Conservation (phyloP, 2,329 filamentous ascomycete species). For the Cytospora leucostoma region DNA sequence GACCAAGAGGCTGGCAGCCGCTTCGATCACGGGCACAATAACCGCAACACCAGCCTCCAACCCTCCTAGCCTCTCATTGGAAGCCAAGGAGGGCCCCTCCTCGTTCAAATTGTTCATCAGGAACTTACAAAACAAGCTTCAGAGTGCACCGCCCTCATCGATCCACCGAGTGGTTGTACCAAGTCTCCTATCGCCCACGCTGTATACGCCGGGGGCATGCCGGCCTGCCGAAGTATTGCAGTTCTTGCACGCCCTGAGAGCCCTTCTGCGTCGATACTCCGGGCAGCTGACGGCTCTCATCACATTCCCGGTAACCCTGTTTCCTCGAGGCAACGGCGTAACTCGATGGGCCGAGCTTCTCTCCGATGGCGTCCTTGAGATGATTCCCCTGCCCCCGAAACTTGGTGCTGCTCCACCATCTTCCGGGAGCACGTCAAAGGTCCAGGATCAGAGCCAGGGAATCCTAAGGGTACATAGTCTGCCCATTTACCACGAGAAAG, state of each 20-base stretch:
- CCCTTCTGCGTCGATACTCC: constrained; percentile 69
- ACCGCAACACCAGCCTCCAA: constrained; percentile 52
- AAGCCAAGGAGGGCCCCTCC: constrained; percentile 39
- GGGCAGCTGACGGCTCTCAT: constrained; percentile 69
- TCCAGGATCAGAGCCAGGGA: constrained; percentile 78
- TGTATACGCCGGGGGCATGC: constrained; percentile 71
- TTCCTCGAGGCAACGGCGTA: constrained; percentile 73
- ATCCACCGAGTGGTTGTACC: constrained; percentile 87
- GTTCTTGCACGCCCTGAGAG: constrained; percentile 78
- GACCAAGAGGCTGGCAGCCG: constrained; percentile 59
- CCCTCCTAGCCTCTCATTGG: constrained; percentile 38
- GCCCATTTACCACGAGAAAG: constrained; percentile 84
- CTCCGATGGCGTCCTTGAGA: constrained; percentile 81
- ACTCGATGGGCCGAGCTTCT: constrained; percentile 85
- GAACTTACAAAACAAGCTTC: constrained; percentile 57
- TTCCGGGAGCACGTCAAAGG: constrained; percentile 34
- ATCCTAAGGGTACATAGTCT: constrained; percentile 81
- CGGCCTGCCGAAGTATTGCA: constrained; percentile 73
- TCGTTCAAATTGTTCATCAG: constrained; percentile 67
- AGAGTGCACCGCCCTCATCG: constrained; percentile 56
- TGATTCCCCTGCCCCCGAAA: constrained; percentile 69
- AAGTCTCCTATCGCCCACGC: constrained; percentile 78
- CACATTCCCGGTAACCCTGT: constrained; percentile 78
- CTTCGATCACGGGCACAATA: constrained; percentile 52
- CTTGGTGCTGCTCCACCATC: constrained; percentile 41